Evolutionary conservation across 2,329 filamentous ascomycete genomes (phyloP), one percentile per base, ranked within the genome.

Genomic region (Ilyonectria destructans): DNA sequence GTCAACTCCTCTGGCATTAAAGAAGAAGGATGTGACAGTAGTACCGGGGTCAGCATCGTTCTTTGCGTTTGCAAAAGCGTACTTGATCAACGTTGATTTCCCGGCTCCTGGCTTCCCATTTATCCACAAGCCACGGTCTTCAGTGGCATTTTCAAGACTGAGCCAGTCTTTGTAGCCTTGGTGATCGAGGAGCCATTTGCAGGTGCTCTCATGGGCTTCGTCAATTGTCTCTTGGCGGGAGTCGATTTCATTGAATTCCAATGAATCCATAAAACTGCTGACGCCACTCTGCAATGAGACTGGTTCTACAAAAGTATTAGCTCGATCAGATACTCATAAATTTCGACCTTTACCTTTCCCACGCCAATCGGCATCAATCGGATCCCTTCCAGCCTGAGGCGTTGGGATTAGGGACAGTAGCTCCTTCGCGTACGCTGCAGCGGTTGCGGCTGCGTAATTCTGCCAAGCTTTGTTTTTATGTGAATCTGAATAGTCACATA

Each of bases 21-120:
- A 87, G 75, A 87, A 88, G 74, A 86, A 87, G 0, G 80, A 83
- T 0, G 85, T 64, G 2, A 84, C 69, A 26, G 26, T 26, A 26
- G 26, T 26, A 26, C 6, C 26, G 26, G 26, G 5, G 5, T 26
- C 26, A 26, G 26, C 26, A 26, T 26, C 26, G 1, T 67, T n/a
- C 21, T 69, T 54, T 3, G 60, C 26, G 21, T 59, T 40, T 49
- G 46, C 71, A 57, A 12, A 73, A 70, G 56, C 62, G 55, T 82
- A 85, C 54, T 85, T 86, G 81, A 86, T 85, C 4, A 85, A 87
- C 12, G 37, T 40, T 40, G 37, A 40, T 40, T 40, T 40, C 2
- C 37, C 37, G 17, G 37, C 37, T 40, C 37, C 37, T 15, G 37
- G 37, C 6, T 40, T 40, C 6, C 37, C 37, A 15, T 40, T 40